Evolutionary conservation across 2,329 filamentous ascomycete species (phyloP), one percentile per base, ranked within the genome.

Genomic region (Monilinia vaccinii-corymbosi): DNA sequence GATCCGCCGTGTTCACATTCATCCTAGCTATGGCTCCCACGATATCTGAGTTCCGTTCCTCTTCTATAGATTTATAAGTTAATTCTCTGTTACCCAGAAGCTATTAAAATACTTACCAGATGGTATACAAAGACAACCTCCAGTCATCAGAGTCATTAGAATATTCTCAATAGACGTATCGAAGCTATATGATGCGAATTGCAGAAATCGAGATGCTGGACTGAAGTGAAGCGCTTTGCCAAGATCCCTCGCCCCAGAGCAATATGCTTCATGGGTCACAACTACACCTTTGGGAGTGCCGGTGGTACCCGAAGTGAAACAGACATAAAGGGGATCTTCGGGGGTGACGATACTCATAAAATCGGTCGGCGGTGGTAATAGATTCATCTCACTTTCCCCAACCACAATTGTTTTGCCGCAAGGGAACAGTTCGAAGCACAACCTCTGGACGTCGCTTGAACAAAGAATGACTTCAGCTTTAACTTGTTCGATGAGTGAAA

Each of bases 221-320:
- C 56, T 21, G 18, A 66, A 58, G 11, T 31, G 51, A 70, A 76
- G 55, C 68, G 70, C 4, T 71, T 52, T 50, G 13, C 60, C 51
- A 42, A 61, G 31, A 69, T 73, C 36, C 68, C 71, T 58, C 1
- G 51, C 45, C 0, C 58, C 50, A 3, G 58, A 56, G 31, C 50
- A 56, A 25, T 56, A 60, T 56, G 50, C 51, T 48, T 42, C 21
- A 42, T 60, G 58, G 5, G 31, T 46, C 5, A 60, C 25, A 1
- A 56, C 25, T 16, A 45, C 61, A 23, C 72, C 75, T 63, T 78
- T 78, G 1, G 75, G 76, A 3, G 64, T 68, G 0, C 77, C 76
- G 1, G 75, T 77, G 8, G 73, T 74, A 0, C 76, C 76, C 0
- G 75, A 78, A 0, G 77, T 78, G 62, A 77, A 78, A 57, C 71